These are phyloP conservation scores for Raddia distichophylla DNA, from an alignment of 176 grass and related monocot species.

Conservation along the genomic window DNA sequence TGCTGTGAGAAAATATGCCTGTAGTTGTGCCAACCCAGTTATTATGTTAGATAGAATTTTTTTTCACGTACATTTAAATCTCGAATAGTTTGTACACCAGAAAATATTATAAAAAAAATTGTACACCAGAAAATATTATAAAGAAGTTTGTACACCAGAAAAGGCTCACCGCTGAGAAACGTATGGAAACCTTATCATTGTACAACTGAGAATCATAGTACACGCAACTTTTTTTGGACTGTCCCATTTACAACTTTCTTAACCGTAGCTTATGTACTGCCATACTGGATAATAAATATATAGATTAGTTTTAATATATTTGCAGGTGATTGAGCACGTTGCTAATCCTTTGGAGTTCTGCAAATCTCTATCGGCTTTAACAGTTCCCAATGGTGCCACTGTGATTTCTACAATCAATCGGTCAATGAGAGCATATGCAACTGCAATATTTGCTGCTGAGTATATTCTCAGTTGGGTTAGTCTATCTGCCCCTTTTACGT, in stretches of 20 bases:
- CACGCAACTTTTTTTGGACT: neutral
- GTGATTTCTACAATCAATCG: constrained; percentile 95
- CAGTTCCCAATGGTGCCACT: constrained; percentile 67
- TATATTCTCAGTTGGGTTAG: constrained; percentile 95
- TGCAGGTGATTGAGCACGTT: constrained; percentile 97
- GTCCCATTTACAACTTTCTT: constrained; percentile 9
- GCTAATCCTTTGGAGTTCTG: constrained; percentile 80
- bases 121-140: too few species aligned
- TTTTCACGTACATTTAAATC: constrained; percentile 12
- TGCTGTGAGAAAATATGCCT: neutral
- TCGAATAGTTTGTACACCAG: too few species aligned
- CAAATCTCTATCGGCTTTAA: constrained; percentile 71
- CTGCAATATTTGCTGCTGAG: constrained; percentile 84
- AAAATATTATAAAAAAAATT: too few species aligned
- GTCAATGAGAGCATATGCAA: constrained; percentile 87
- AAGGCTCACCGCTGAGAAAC: constrained; percentile 2
- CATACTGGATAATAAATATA: constrained; percentile 20
- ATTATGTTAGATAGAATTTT: neutral
- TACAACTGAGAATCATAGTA: constrained; percentile 6
- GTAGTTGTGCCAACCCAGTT: neutral
- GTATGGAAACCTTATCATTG: neutral
- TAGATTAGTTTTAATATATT: constrained; percentile 33
- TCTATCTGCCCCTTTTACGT: constrained; percentile 5
- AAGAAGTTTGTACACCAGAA: constrained; percentile 2
- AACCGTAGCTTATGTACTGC: constrained; percentile 7